phyloP scores from a whole-genome alignment of 768 basidiomycete species.

The Lentinula boryana region DNA sequence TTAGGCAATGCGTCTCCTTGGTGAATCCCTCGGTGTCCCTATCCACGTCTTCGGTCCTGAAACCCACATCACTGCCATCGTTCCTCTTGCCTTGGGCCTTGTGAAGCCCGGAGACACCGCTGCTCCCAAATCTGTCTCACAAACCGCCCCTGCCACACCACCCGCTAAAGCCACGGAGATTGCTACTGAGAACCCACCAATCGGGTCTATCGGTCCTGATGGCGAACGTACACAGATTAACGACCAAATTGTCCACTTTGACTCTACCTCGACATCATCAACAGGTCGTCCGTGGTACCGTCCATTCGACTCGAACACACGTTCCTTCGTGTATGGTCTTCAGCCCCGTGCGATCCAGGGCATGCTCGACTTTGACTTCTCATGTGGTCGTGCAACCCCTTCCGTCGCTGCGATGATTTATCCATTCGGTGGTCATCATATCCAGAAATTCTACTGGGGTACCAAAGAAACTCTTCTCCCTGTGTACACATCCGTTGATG shows the following conservation, averaged over 20 bases:
- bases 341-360: conserved; percentile 99
- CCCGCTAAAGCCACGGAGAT: conserved; percentile 26
- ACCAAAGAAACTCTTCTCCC: conserved; percentile 98
- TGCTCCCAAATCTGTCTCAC: conserved; percentile 16
- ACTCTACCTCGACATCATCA: conserved; percentile 31
- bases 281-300: conserved; percentile 67
- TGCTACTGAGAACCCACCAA: conserved; percentile 28
- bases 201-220: conserved; percentile 2
- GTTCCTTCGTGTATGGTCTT: conserved; percentile 96
- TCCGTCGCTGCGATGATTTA: conserved; percentile 99
- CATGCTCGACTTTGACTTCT: conserved; percentile 97
- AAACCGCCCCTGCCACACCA: conserved; percentile 45
- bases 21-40: conserved; percentile 93
- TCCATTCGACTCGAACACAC: conserved; percentile 91
- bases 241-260: conserved; percentile 91
- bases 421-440: conserved; percentile 99
- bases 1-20: conserved; percentile 89
- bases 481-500: conserved; percentile 70
- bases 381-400: conserved; percentile 86
- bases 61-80: conserved; percentile 97
- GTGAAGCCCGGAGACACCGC: conserved; percentile 39
- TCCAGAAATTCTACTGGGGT: conserved; percentile 99
- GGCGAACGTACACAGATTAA: conserved; percentile 64
- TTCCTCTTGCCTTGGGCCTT: conserved; percentile 94
- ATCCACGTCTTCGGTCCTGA: conserved; percentile 98